phyloP scores from a whole-genome alignment of 2,329 filamentous ascomycete species.

The Talaromyces pinophilus region DNA sequence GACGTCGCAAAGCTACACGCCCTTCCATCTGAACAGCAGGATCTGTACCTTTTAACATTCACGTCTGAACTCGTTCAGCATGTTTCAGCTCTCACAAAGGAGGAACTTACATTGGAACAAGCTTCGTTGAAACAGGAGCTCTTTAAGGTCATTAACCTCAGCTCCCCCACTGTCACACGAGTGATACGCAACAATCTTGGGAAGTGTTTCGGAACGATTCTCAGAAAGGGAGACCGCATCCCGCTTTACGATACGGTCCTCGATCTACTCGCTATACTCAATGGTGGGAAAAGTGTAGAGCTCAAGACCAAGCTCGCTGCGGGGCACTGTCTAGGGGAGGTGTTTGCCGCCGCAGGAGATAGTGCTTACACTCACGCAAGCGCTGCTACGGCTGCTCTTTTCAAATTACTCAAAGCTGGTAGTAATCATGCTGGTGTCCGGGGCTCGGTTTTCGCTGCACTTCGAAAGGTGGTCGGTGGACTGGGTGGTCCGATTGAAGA shows the following conservation, averaged over 20 bases:
- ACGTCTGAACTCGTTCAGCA: slow-evolving; percentile 80
- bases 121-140: slow-evolving; percentile 91
- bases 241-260: slow-evolving; percentile 93
- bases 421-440: slow-evolving; percentile 79
- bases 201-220: slow-evolving; percentile 77
- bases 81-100: slow-evolving; percentile 67
- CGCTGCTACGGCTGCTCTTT: slow-evolving; percentile 67
- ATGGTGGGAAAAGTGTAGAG: slow-evolving; percentile 73
- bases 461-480: slow-evolving; percentile 75
- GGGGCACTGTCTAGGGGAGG: slow-evolving; percentile 79
- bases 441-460: slow-evolving; percentile 71
- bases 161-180: slow-evolving; percentile 77
- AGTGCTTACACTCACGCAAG: slow-evolving; percentile 84
- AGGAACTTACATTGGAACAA: slow-evolving; percentile 85
- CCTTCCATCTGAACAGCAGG: slow-evolving; percentile 90
- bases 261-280: slow-evolving; percentile 74
- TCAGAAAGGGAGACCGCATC: slow-evolving; percentile 83
- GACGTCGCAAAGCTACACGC: slow-evolving; percentile 86
- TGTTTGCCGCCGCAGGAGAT: slow-evolving; percentile 90
- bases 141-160: slow-evolving; percentile 84
- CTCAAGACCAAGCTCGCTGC: slow-evolving; percentile 81
- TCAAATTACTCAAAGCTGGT: slow-evolving; percentile 79
- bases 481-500: slow-evolving; percentile 80
- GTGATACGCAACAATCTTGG: slow-evolving; percentile 89
- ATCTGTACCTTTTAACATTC: slow-evolving; percentile 88